phyloP scores from a whole-genome alignment of 768 basidiomycete species.

The Hygrocybe coccinea region DNA sequence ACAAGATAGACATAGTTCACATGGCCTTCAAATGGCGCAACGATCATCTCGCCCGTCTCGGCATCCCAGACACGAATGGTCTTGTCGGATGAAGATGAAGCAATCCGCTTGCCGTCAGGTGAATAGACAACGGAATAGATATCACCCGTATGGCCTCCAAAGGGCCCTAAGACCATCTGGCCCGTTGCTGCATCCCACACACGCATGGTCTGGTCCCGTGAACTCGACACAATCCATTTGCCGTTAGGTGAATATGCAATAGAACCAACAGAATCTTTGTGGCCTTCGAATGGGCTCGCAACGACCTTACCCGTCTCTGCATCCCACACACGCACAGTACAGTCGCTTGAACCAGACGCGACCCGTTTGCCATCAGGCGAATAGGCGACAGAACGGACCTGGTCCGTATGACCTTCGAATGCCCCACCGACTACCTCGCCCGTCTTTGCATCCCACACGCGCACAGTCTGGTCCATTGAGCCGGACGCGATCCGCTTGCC shows the following conservation, averaged over 20 bases:
- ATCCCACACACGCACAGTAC: conserved; percentile 38
- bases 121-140: conserved; percentile 24
- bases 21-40: conserved; percentile 53
- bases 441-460: conserved; percentile 22
- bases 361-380: conserved; percentile 24
- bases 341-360: conserved; percentile 45
- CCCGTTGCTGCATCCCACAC: conserved; percentile 18
- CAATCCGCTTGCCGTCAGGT: conserved; percentile 21
- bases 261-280: conserved; percentile 52
- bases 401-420: conserved; percentile 71
- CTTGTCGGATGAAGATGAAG: conserved; percentile 47
- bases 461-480: conserved; percentile 47
- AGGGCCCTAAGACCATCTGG: neutral
- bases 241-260: conserved; percentile 28
- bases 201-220: conserved; percentile 47
- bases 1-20: conserved; percentile 47
- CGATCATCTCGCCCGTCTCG: too few relatives aligned
- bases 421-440: neutral
- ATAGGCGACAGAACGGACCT: conserved; percentile 28
- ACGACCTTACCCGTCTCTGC: conserved; percentile 8
- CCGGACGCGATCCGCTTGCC: conserved; percentile 49
- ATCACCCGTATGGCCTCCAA: conserved; percentile 74
- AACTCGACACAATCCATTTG: conserved; percentile 33
- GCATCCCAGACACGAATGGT: conserved; percentile 35
- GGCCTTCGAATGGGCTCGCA: conserved; percentile 47